A percentile compares a stretch with the other conserved stretches of the same genome.
Conservation (phyloP, 441 rosid genomes). For the Hura crepitans region DNA sequence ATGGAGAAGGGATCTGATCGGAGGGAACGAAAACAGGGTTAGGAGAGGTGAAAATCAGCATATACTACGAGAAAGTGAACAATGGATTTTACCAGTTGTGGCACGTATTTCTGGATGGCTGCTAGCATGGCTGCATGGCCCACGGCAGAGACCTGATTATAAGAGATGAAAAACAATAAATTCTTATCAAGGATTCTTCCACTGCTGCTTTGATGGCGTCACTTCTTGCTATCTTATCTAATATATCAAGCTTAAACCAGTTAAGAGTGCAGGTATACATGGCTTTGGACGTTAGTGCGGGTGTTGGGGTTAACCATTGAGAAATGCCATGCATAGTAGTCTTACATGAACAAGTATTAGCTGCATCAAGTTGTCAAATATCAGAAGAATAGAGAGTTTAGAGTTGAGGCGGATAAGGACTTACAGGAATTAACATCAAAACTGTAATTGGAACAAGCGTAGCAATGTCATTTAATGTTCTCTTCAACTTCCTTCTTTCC, state of each 20-base stretch:
- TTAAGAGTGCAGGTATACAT: not conserved
- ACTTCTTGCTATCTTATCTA: not conserved
- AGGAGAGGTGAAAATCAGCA: not conserved
- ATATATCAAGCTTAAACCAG: not conserved
- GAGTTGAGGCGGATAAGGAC: constrained; percentile 14
- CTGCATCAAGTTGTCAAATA: not conserved
- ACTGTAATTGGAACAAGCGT: constrained; percentile 53
- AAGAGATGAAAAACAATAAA: constrained; percentile 1
- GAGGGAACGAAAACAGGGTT: constrained; percentile 1
- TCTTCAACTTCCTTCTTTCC: constrained; percentile 42
- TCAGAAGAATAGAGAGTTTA: not conserved
- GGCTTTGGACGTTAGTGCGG: too few relatives aligned
- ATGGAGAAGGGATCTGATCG: constrained; percentile 69
- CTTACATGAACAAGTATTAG: not conserved
- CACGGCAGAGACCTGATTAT: constrained; percentile 49
- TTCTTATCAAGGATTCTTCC: not conserved
- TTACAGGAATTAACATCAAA: constrained; percentile 67
- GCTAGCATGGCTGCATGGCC: constrained; percentile 66
- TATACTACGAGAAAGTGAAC: not conserved
- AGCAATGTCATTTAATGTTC: constrained; percentile 49
- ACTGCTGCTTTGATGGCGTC: not conserved
- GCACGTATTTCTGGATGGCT: constrained; percentile 52
- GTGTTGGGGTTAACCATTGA: too few relatives aligned
- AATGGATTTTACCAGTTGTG: constrained; percentile 44
- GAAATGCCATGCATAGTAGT: too few relatives aligned